phyloP scores from a whole-genome alignment of 2,329 filamentous ascomycete species.

The Sporothrix luriei region DNA sequence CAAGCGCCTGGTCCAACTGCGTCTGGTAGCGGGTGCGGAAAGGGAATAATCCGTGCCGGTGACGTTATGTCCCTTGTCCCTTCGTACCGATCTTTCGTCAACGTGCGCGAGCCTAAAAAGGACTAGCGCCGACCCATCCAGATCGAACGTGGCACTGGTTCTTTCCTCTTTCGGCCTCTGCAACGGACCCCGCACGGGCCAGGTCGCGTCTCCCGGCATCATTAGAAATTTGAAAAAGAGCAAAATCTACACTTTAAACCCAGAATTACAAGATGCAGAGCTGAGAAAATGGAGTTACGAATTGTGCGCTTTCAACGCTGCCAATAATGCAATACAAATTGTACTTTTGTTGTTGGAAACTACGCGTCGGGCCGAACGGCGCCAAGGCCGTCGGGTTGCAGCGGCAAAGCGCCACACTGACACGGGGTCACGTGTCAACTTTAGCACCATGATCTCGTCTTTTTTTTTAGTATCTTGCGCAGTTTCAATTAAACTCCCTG shows the following conservation, averaged over 20 bases:
- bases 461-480: conserved; percentile 15
- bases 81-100: conserved; percentile 27
- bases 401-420: conserved; percentile 31
- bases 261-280: background rate
- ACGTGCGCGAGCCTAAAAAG: conserved; percentile 23
- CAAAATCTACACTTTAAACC: background rate
- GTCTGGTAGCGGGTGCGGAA: conserved; percentile 26
- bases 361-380: conserved; percentile 32
- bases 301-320: background rate
- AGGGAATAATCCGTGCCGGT: conserved; percentile 36
- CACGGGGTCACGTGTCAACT: conserved; percentile 36
- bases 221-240: background rate
- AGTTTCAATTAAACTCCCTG: conserved; percentile 19
- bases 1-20: background rate
- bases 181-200: conserved; percentile 30
- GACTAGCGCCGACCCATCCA: conserved; percentile 20
- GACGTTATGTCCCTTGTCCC: conserved; percentile 29
- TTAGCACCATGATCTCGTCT: conserved; percentile 22
- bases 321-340: background rate
- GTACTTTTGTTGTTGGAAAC: no score
- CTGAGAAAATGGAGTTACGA: background rate
- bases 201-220: conserved; percentile 34
- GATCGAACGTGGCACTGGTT: background rate
- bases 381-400: conserved; percentile 21
- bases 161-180: conserved; percentile 23